Conservation (phyloP, 2,329 filamentous ascomycete genomes). For the Mycosphaerella arachidis region DNA sequence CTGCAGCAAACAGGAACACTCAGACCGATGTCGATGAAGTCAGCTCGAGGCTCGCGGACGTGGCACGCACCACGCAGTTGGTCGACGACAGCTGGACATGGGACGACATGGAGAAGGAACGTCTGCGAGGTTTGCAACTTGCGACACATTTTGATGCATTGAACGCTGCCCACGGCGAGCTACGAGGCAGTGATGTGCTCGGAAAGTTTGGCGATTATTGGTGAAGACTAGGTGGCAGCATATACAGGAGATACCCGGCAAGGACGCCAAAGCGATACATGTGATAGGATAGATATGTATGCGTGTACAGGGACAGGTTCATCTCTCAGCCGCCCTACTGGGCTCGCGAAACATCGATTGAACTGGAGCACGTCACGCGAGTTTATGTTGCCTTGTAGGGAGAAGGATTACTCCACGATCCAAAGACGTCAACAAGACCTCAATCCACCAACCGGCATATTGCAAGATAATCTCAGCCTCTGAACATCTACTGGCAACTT, state of each 20-base stretch:
- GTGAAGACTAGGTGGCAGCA: background rate
- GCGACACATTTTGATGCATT: slow-evolving; percentile 53
- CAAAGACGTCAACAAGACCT: too few relatives aligned
- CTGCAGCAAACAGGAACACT: slow-evolving; percentile 15
- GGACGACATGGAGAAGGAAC: slow-evolving; percentile 56
- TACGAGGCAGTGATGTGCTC: slow-evolving; percentile 41
- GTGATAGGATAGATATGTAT: background rate
- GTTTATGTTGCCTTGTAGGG: too few relatives aligned
- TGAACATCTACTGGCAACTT: too few relatives aligned
- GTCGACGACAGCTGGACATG: slow-evolving; percentile 53
- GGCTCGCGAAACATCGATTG: background rate
- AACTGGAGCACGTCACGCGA: too few relatives aligned
- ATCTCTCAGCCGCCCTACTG: background rate
- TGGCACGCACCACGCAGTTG: slow-evolving; percentile 1
- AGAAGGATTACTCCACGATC: too few relatives aligned
- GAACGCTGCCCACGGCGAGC: slow-evolving; percentile 52
- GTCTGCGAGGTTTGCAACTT: slow-evolving; percentile 51
- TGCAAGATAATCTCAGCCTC: too few relatives aligned
- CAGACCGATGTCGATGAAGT: slow-evolving; percentile 27
- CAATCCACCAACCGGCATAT: too few relatives aligned
- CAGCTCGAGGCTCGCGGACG: slow-evolving; percentile 24
- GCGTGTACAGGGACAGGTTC: background rate
- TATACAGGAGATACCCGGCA: slow-evolving; percentile 7
- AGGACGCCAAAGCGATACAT: slow-evolving; percentile 5
- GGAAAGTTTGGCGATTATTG: slow-evolving; percentile 38